Percentiles rank a stretch among this genome's conserved stretches.
These are phyloP conservation scores for Verticillium dahliae DNA, from an alignment of 2,329 filamentous ascomycete species.

Conservation along the genomic window DNA sequence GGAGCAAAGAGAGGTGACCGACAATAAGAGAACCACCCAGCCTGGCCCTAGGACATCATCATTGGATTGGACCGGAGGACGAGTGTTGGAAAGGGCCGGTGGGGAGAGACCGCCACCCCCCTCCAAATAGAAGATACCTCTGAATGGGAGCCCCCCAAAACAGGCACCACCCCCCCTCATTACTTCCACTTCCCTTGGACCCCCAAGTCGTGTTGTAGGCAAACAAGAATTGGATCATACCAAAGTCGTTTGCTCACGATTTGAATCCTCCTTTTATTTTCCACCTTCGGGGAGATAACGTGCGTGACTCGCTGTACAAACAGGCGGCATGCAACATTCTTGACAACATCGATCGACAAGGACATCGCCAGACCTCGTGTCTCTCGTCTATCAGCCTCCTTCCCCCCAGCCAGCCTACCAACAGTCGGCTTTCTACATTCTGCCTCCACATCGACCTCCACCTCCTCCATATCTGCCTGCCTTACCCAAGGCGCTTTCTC, in stretches of 20 bases:
- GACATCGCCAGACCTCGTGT: neutral
- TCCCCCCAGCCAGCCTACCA: neutral
- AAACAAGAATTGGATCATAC: neutral
- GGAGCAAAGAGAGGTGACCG: neutral
- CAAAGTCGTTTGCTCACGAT: neutral
- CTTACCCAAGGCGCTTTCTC: neutral
- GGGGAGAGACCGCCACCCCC: neutral
- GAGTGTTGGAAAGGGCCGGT: neutral
- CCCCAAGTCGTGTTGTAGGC: neutral
- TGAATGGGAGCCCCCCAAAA: no score
- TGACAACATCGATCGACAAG: neutral
- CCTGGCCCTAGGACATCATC: neutral
- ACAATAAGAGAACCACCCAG: neutral
- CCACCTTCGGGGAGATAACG: neutral
- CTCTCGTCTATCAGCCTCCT: neutral
- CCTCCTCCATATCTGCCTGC: neutral
- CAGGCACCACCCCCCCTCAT: neutral
- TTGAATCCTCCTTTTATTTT: neutral
- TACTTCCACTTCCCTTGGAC: neutral
- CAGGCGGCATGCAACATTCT: neutral
- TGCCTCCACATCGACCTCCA: neutral
- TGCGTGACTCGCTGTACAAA: neutral
- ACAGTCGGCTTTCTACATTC: neutral
- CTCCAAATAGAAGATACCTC: no score
- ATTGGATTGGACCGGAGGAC: neutral